Evolutionary conservation across 2,329 filamentous ascomycete species (phyloP).

Genomic region (Reticulascus tulasneorum): DNA sequence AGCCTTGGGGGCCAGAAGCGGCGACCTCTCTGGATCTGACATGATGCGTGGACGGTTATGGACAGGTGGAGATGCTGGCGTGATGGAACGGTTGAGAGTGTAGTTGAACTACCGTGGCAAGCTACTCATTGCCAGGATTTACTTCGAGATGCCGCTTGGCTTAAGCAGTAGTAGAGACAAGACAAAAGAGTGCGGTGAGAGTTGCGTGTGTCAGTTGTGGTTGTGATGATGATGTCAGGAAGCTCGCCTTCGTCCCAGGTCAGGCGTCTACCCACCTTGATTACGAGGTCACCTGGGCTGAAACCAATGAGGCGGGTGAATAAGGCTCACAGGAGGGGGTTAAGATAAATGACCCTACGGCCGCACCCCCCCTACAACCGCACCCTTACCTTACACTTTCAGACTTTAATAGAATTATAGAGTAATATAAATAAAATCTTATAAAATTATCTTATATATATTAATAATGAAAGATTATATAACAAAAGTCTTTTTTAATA

Average conservation of each 20-base stretch:
- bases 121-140: slow-evolving; percentile 6
- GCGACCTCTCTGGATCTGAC: slow-evolving; percentile 41
- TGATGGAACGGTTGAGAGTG: no score
- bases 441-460: no score
- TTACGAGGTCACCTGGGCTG: slow-evolving; percentile 8
- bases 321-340: neutral
- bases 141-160: slow-evolving; percentile 2
- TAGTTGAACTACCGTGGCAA: slow-evolving; percentile 3
- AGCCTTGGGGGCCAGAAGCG: slow-evolving; percentile 34
- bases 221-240: slow-evolving; percentile 16
- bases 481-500: no score
- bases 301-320: slow-evolving; percentile 15
- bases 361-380: no score
- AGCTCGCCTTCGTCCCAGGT: slow-evolving; percentile 13
- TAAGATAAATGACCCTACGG: no score
- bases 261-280: neutral
- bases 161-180: no score
- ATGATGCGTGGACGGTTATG: slow-evolving; percentile 23
- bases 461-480: no score
- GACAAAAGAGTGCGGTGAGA: no score
- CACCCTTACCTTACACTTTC: no score
- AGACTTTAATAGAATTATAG: no score
- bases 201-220: slow-evolving; percentile 12
- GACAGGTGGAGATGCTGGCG: neutral
- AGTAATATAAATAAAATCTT: no score